These are phyloP conservation scores for Angomonas ambiguus DNA, from an alignment of 208 protist genomes.

Conservation along the genomic window DNA sequence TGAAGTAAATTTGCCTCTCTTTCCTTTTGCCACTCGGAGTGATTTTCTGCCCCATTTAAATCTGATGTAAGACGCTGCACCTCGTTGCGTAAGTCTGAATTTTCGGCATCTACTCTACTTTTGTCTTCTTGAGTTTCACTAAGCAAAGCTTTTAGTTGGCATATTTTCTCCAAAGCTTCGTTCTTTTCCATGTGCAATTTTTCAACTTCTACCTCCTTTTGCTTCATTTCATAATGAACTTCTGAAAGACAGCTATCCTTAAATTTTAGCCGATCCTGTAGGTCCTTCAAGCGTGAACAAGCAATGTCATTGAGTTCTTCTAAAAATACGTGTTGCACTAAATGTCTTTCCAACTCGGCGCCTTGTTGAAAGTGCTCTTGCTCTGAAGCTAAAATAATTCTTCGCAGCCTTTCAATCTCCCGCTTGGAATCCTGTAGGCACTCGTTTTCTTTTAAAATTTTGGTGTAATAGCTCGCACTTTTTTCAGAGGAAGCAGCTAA, in stretches of 20 bases:
- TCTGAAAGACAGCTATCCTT: neutral
- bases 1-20: neutral
- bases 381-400: constrained; percentile 6
- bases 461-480: constrained; percentile 43
- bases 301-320: no score
- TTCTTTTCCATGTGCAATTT: neutral
- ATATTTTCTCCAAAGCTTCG: neutral
- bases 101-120: neutral
- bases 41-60: no score
- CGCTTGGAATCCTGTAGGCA: constrained; percentile 20
- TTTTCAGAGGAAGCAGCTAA: constrained; percentile 49
- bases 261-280: neutral
- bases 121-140: neutral
- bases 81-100: no score
- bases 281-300: no score
- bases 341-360: neutral
- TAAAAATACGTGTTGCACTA: no score
- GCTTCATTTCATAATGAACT: neutral
- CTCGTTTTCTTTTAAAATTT: constrained; percentile 56
- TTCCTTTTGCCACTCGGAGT: neutral
- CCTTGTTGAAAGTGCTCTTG: neutral
- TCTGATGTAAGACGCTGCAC: no score
- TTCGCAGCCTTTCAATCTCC: constrained; percentile 13
- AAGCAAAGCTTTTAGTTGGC: neutral
- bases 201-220: neutral